Percentiles rank a stretch among this genome's conserved stretches.
Evolutionary conservation across 345 rosid species (phyloP).

Genomic region (Salix arbutifolia): DNA sequence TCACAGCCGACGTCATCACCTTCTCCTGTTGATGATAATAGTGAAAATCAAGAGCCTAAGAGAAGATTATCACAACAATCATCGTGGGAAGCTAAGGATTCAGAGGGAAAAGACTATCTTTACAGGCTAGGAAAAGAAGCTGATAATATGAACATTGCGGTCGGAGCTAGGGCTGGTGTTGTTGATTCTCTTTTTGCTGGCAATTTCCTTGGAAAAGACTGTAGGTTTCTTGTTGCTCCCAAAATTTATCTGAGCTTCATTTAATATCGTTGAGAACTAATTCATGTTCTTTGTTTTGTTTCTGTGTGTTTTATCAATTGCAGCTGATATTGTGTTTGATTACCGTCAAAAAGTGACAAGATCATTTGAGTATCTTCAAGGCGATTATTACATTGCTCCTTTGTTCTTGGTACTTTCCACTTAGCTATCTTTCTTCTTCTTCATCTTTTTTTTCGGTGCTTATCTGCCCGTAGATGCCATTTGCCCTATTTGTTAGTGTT

Average conservation of each 20-base stretch:
- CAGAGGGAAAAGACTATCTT: conserved; percentile 72
- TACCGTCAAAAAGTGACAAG: conserved; percentile 86
- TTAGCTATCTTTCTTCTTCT: neutral
- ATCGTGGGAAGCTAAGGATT: conserved; percentile 83
- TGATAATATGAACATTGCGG: conserved; percentile 80
- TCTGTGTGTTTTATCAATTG: neutral
- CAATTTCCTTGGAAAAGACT: conserved; percentile 82
- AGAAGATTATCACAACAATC: conserved; percentile 72
- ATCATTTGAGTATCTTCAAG: conserved; percentile 86
- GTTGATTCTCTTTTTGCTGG: conserved; percentile 79
- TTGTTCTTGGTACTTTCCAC: conserved; percentile 50
- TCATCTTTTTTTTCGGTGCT: neutral
- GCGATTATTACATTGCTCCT: conserved; percentile 93
- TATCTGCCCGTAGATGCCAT: neutral
- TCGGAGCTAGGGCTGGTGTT: conserved; percentile 77
- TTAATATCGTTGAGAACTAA: neutral
- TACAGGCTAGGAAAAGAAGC: conserved; percentile 82
- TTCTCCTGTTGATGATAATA: conserved; percentile 13
- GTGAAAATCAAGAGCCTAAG: conserved; percentile 11
- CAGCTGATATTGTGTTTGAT: conserved; percentile 95
- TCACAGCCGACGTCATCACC: neutral
- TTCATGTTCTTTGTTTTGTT: neutral
- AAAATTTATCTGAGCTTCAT: neutral
- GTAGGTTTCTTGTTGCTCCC: conserved; percentile 25
- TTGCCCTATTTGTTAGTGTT: too few relatives aligned